Evolutionary conservation across 768 basidiomycete species (phyloP).

Genomic region (Astraeus odoratus): DNA sequence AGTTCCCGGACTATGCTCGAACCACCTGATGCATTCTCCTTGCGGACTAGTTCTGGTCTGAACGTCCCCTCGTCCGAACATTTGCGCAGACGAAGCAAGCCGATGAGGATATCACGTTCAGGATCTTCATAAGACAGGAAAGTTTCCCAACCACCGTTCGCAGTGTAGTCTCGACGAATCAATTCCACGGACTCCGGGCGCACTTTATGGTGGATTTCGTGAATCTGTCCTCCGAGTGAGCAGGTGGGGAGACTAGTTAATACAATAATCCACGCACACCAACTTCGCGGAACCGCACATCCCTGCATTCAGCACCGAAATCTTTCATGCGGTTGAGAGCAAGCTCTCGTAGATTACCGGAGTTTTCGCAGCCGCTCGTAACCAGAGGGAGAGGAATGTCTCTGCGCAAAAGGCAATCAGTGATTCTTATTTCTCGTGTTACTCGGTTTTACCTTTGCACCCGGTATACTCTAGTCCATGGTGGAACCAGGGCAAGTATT

Average conservation of each 20-base stretch:
- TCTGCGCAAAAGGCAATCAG: conserved; percentile 34
- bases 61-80: conserved; percentile 98
- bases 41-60: conserved; percentile 79
- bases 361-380: conserved; percentile 95
- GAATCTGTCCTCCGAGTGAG: conserved; percentile 52
- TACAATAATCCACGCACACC: conserved; percentile 53
- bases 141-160: conserved; percentile 99
- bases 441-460: conserved; percentile 69
- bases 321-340: conserved; percentile 98
- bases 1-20: conserved; percentile 92
- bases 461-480: conserved; percentile 97
- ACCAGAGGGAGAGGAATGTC: conserved; percentile 97
- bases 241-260: conserved; percentile 2
- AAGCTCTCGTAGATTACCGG: conserved; percentile 92
- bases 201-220: conserved; percentile 98
- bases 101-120: conserved; percentile 92
- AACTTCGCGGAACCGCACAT: conserved; percentile 96
- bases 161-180: conserved; percentile 89
- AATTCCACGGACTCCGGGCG: conserved; percentile 94
- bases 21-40: conserved; percentile 65
- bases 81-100: conserved; percentile 84
- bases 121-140: conserved; percentile 99
- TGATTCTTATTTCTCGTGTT: conserved; percentile 1
- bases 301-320: conserved; percentile 95
- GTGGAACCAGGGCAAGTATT: conserved; percentile 92